phyloP scores from a whole-genome alignment of 2,329 filamentous ascomycete species.

The Alternaria conjuncta region DNA sequence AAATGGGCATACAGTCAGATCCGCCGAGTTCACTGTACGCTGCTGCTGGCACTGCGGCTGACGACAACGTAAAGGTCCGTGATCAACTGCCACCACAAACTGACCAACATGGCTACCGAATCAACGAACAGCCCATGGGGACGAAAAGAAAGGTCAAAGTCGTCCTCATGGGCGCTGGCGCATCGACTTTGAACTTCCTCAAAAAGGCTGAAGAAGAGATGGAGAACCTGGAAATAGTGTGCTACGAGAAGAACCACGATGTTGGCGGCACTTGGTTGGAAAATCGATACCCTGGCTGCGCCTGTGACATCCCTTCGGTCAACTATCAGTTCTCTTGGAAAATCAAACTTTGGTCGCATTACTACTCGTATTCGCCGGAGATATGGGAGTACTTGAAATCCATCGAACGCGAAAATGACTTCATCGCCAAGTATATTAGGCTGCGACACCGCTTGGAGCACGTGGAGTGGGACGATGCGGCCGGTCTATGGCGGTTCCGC shows the following conservation, averaged over 20 bases:
- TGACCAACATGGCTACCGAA: slow-evolving; percentile 51
- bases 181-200: slow-evolving; percentile 52
- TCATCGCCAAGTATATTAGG: slow-evolving; percentile 38
- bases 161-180: slow-evolving; percentile 53
- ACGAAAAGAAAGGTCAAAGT: slow-evolving; percentile 50
- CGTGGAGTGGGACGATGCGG: slow-evolving; percentile 23
- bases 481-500: slow-evolving; percentile 23
- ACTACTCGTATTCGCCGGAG: slow-evolving; percentile 56
- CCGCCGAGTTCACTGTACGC: slow-evolving; percentile 22
- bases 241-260: slow-evolving; percentile 52
- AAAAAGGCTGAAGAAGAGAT: slow-evolving; percentile 54
- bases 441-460: slow-evolving; percentile 24
- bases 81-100: slow-evolving; percentile 43
- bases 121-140: slow-evolving; percentile 53
- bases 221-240: slow-evolving; percentile 49
- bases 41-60: slow-evolving; percentile 26
- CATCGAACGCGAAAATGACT: slow-evolving; percentile 45
- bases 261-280: slow-evolving; percentile 53
- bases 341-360: slow-evolving; percentile 53
- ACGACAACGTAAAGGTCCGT: slow-evolving; percentile 33
- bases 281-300: slow-evolving; percentile 52
- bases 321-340: slow-evolving; percentile 58
- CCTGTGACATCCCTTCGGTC: slow-evolving; percentile 38
- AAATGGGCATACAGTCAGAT: slow-evolving; percentile 30
- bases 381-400: slow-evolving; percentile 58